Conservation (phyloP, 768 basidiomycete genomes). For the Pisolithus albus region DNA sequence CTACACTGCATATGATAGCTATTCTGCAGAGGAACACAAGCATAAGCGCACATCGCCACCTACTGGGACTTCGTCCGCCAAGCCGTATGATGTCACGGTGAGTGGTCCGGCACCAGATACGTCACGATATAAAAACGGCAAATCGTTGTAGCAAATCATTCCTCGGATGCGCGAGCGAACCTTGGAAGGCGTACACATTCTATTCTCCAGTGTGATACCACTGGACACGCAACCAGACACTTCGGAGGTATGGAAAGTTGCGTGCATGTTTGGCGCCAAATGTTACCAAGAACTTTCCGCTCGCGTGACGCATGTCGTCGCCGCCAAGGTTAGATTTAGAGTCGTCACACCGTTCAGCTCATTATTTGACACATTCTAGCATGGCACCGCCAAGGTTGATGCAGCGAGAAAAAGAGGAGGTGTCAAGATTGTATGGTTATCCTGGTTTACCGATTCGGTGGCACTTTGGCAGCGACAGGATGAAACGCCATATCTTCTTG, state of each 20-base stretch:
- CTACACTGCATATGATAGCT: conserved; percentile 58
- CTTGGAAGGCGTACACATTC: conserved; percentile 70
- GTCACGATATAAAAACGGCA: not conserved
- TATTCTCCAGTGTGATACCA: conserved; percentile 95
- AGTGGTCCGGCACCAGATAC: conserved; percentile 15
- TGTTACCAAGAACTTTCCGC: conserved; percentile 63
- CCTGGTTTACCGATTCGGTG: conserved; percentile 87
- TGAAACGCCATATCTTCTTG: conserved; percentile 70
- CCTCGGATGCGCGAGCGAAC: conserved; percentile 70
- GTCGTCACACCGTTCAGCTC: conserved; percentile 2
- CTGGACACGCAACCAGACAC: conserved; percentile 74
- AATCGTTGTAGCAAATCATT: conserved; percentile 63
- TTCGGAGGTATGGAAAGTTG: conserved; percentile 81
- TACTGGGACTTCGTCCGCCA: conserved; percentile 23
- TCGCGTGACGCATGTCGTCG: conserved; percentile 83
- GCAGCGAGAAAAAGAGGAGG: conserved; percentile 68
- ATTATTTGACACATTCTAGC: conserved; percentile 35
- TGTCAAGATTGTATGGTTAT: conserved; percentile 78
- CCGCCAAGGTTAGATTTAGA: conserved; percentile 58
- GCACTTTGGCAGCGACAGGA: conserved; percentile 83
- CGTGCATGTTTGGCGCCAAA: conserved; percentile 81
- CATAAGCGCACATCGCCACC: conserved; percentile 21
- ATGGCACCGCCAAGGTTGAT: conserved; percentile 89
- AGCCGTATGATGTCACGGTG: conserved; percentile 73
- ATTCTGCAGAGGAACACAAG: conserved; percentile 21